Evolutionary conservation across 306 rosid species (phyloP), one percentile per base, ranked within the genome.

Genomic region (Pueraria montana): DNA sequence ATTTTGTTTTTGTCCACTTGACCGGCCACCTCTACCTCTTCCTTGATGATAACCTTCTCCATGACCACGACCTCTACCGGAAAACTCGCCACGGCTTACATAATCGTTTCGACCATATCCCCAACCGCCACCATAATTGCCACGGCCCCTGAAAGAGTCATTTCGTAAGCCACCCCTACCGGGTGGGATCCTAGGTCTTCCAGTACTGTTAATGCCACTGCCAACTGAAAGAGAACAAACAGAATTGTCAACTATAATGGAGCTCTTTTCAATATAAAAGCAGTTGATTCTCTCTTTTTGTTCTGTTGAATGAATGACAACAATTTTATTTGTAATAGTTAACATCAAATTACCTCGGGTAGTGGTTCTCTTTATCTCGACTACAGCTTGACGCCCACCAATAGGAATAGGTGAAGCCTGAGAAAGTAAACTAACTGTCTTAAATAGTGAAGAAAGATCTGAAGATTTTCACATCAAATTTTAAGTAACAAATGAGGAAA

Each of bases 321-420:
- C 8, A 13, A 23, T 21, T 79, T 26, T 18, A 18, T 40, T 38
- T 70, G 43, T 4, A 10, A 18, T 20, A 21, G 32, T 65, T 34
- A 52, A 40, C 79, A 70, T 59, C 63, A 38, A 79, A 77, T 88
- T 87, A 92, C 97, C 93, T 88, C 97, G 90, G 6, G 89, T 73
- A 0, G 91, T 85, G 42, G 92, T 84, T 87, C 91, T 89, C 87
- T 92, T 92, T 23, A 87, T 91, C 83, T 92, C 97, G 12, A 92
- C 84, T 32, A 82, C 87, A 58, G 91, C 92, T 18, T 72, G 83
- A 74, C 86, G 81, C n/a, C 89, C 91, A 11, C 90, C 90, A 65
- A 91, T 55, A 17, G 27, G 48, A 77, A 92, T 66, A 5, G 94
- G 93, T 50, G 97, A 91, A 65, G 93, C 94, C 97, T 92, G 91